Conservation (phyloP, 768 basidiomycete species). For the Hysterangium stoloniferum region DNA sequence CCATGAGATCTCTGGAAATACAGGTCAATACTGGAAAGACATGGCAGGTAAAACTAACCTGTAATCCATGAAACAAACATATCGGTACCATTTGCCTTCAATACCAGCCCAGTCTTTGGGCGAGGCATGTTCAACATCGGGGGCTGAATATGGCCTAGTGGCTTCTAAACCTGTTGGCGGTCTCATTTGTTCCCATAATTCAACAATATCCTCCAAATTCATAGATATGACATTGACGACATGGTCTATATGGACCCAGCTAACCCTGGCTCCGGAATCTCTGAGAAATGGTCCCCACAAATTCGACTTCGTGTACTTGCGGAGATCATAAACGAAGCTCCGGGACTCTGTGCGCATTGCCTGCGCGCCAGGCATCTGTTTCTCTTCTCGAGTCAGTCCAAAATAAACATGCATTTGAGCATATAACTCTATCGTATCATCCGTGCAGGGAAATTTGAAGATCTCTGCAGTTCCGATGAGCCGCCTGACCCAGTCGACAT, state of each 20-base stretch:
- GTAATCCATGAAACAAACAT: constrained; percentile 76
- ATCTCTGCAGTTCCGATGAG: constrained; percentile 3
- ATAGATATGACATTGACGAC: constrained; percentile 45
- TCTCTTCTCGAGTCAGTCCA: constrained; percentile 35
- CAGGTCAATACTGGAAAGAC: background rate
- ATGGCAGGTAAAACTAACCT: constrained; percentile 31
- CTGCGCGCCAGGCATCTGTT: constrained; percentile 25
- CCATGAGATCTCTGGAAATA: constrained; percentile 33
- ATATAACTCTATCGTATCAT: constrained; percentile 23
- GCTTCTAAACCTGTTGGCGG: constrained; percentile 48
- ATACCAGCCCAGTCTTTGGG: constrained; percentile 65
- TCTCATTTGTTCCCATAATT: constrained; percentile 26
- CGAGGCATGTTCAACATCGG: constrained; percentile 27
- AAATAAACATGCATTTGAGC: constrained; percentile 43
- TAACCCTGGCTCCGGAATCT: constrained; percentile 22
- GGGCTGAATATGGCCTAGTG: constrained; percentile 47
- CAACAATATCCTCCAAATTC: constrained; percentile 41
- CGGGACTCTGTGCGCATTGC: constrained; percentile 41
- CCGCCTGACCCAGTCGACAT: background rate
- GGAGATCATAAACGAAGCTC: constrained; percentile 56
- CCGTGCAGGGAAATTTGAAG: background rate
- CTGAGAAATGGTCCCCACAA: constrained; percentile 51
- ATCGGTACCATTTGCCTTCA: constrained; percentile 66
- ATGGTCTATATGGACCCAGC: constrained; percentile 60
- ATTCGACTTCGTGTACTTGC: constrained; percentile 43